Evolutionary conservation across 805 yeast species (phyloP).

Genomic region (Myxozyma nipponensis): DNA sequence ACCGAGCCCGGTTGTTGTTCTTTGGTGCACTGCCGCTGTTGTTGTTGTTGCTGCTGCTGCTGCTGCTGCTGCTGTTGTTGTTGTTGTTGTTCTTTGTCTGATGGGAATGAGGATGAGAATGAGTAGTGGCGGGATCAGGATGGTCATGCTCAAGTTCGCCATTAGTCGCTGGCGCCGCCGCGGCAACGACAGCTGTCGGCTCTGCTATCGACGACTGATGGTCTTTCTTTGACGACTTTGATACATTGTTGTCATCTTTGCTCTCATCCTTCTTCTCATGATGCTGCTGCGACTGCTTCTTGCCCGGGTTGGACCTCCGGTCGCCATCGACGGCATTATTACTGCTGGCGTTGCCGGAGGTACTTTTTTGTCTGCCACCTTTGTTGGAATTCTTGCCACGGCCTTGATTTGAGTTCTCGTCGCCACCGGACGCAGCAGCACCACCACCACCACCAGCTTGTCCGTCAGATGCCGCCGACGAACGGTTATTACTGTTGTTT

Average conservation of each 20-base stretch:
- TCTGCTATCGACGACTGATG: no score
- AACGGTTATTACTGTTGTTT: constrained; percentile 12
- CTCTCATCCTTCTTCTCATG: neutral
- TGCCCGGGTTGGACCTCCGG: neutral
- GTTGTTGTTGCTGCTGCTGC: constrained; percentile 5
- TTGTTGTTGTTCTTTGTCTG: neutral
- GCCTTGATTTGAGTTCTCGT: no score
- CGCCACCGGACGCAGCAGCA: constrained; percentile 5
- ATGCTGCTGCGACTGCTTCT: constrained; percentile 1
- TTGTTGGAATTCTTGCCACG: no score
- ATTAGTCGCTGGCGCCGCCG: neutral
- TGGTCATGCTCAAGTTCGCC: neutral
- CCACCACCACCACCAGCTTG: constrained; percentile 10
- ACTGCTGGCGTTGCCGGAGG: neutral
- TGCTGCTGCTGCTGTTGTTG: constrained; percentile 1
- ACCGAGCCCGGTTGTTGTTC: constrained; percentile 11
- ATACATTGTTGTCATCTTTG: neutral
- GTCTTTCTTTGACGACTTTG: no score
- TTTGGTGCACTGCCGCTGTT: constrained; percentile 7
- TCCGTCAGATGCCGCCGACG: constrained; percentile 4
- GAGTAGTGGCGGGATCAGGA: constrained; percentile 1
- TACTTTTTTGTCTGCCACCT: neutral
- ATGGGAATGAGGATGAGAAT: constrained; percentile 3
- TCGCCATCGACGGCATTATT: neutral
- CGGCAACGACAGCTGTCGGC: neutral